phyloP scores from a whole-genome alignment of 805 yeast species.

The Candida peoriensis region DNA sequence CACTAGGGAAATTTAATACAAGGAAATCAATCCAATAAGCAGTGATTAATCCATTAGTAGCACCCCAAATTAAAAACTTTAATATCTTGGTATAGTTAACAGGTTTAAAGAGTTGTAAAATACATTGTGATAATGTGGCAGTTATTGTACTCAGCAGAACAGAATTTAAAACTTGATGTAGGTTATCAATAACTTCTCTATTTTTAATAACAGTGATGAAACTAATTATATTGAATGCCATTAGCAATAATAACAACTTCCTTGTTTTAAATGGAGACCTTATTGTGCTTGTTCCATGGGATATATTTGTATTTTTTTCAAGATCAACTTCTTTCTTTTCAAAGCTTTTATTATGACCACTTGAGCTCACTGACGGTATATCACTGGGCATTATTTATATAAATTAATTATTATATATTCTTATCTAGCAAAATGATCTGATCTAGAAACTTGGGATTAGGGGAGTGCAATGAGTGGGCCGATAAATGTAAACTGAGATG shows the following conservation, averaged over 20 bases:
- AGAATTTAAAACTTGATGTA: constrained; percentile 22
- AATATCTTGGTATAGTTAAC: constrained; percentile 17
- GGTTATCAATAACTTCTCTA: constrained; percentile 19
- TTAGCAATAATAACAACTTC: constrained; percentile 8
- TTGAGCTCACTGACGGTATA: too few relatives aligned
- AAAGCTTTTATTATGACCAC: too few relatives aligned
- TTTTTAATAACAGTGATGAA: constrained; percentile 10
- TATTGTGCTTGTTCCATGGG: too few relatives aligned
- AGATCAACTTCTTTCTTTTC: constrained; percentile 7
- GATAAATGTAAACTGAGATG: too few relatives aligned
- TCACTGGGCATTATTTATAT: too few relatives aligned
- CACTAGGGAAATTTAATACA: constrained; percentile 30
- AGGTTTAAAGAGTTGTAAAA: constrained; percentile 19
- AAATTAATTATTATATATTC: too few relatives aligned
- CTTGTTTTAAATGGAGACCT: too few relatives aligned
- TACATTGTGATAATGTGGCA: constrained; percentile 21
- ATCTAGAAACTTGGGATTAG: too few relatives aligned
- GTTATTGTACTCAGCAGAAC: constrained; percentile 19
- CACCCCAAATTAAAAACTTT: constrained; percentile 58
- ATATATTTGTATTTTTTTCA: constrained; percentile 22
- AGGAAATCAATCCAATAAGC: constrained; percentile 51
- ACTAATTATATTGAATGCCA: not conserved
- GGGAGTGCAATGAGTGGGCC: too few relatives aligned
- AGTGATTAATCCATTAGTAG: constrained; percentile 50
- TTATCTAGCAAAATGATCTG: too few relatives aligned